Percentiles rank a stretch among this genome's conserved stretches.
Evolutionary conservation across 805 yeast genomes (phyloP).

Genomic region (Saturnispora quitensis): DNA sequence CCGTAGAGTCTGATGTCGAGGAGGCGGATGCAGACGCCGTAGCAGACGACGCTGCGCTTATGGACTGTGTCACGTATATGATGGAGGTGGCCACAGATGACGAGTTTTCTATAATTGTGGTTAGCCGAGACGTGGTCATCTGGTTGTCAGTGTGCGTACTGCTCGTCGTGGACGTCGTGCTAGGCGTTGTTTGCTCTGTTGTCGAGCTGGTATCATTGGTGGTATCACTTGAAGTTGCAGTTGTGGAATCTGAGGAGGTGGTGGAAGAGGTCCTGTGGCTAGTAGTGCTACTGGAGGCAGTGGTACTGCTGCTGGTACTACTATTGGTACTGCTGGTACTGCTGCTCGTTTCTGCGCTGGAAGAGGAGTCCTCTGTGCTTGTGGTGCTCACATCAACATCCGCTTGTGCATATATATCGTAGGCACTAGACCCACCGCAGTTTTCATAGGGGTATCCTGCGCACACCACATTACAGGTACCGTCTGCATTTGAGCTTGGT

Average conservation of each 20-base stretch:
- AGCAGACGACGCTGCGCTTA: constrained; percentile 14
- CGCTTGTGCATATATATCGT: constrained; percentile 30
- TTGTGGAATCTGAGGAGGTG: background rate
- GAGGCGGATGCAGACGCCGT: constrained; percentile 18
- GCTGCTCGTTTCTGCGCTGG: background rate
- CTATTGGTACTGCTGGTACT: constrained; percentile 8
- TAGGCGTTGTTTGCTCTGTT: constrained; percentile 5
- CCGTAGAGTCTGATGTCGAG: background rate
- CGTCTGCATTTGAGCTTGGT: constrained; percentile 19
- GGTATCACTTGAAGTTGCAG: constrained; percentile 2
- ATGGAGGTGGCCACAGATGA: constrained; percentile 22
- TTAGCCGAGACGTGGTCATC: constrained; percentile 10
- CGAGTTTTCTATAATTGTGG: constrained; percentile 14
- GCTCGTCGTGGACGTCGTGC: constrained; percentile 7
- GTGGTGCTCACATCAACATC: constrained; percentile 18
- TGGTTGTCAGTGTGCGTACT: constrained; percentile 1
- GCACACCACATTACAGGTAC: constrained; percentile 30
- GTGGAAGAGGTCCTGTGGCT: background rate
- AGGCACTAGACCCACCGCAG: constrained; percentile 48
- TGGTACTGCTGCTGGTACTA: constrained; percentile 1
- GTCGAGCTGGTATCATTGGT: constrained; percentile 3
- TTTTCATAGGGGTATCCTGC: constrained; percentile 50
- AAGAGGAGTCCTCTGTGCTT: background rate
- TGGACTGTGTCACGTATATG: constrained; percentile 22
- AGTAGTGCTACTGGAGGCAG: constrained; percentile 3